phyloP scores from a whole-genome alignment of 2,329 filamentous ascomycete species.

The Claviceps pazoutovae region DNA sequence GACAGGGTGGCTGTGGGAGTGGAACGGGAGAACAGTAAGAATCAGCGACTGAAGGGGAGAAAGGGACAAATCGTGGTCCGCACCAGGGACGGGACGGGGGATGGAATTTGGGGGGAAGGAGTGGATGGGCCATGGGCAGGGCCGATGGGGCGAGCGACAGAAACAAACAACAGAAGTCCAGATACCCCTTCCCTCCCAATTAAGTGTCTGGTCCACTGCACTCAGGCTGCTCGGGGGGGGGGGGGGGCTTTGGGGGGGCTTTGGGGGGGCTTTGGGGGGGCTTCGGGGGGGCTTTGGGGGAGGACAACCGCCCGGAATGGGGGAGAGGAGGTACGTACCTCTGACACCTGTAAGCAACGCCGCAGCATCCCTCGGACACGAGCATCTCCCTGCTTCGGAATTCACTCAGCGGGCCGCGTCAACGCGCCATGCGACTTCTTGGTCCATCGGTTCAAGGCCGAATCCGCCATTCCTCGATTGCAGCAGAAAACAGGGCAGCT shows the following conservation, averaged over 20 bases:
- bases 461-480: background rate
- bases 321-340: no score
- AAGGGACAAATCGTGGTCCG: conserved; percentile 17
- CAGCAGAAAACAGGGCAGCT: background rate
- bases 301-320: no score
- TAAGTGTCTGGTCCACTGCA: no score
- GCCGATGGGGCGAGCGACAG: no score
- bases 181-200: no score
- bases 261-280: no score
- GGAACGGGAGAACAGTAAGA: conserved; percentile 4
- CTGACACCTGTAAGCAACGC: background rate
- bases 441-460: background rate
- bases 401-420: background rate
- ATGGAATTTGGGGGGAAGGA: conserved; percentile 19
- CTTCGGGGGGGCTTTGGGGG: no score
- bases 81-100: conserved; percentile 12
- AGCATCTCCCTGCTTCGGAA: background rate
- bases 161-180: background rate
- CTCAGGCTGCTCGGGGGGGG: no score
- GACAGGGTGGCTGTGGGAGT: conserved; percentile 4
- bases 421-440: background rate
- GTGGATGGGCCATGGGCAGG: background rate
- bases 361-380: background rate
- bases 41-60: conserved; percentile 8
- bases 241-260: no score